Evolutionary conservation across 2,329 filamentous ascomycete species (phyloP).

Genomic region (Pseudomassariella vexata): DNA sequence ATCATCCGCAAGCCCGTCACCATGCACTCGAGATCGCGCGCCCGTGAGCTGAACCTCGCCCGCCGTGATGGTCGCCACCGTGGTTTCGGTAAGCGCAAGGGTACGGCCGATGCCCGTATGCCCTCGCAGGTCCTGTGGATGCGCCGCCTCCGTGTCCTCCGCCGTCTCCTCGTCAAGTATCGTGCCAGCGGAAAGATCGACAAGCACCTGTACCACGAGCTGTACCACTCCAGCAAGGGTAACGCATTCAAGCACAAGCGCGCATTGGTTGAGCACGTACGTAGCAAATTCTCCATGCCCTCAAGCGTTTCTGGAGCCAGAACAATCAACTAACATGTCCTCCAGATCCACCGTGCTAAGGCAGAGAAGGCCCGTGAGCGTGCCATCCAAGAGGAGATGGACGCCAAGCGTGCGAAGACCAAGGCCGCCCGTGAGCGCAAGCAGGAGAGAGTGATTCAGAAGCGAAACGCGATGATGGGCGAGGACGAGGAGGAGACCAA

Average conservation of each 20-base stretch:
- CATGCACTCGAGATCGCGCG: slow-evolving; percentile 97
- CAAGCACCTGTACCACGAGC: slow-evolving; percentile 99
- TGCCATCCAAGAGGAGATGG: slow-evolving; percentile 98
- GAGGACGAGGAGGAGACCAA: slow-evolving; percentile 57
- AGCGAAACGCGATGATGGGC: slow-evolving; percentile 80
- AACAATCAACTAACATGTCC: slow-evolving; percentile 12
- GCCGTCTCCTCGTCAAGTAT: slow-evolving; percentile 99
- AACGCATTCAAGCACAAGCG: slow-evolving; percentile 99
- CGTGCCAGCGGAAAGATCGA: slow-evolving; percentile 99
- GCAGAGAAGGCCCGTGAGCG: slow-evolving; percentile 97
- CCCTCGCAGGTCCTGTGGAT: slow-evolving; percentile 99
- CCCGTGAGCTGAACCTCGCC: slow-evolving; percentile 90
- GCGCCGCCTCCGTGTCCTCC: slow-evolving; percentile 98
- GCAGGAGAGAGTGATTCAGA: slow-evolving; percentile 83
- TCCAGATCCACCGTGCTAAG: slow-evolving; percentile 99
- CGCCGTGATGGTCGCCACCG: slow-evolving; percentile 95
- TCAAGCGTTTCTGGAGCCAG: neutral
- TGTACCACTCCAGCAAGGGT: slow-evolving; percentile 99
- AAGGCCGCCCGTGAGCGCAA: slow-evolving; percentile 99
- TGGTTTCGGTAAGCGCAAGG: slow-evolving; percentile 99
- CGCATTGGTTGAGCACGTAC: slow-evolving; percentile 98
- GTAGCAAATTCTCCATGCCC: slow-evolving; percentile 47
- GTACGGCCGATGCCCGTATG: slow-evolving; percentile 99
- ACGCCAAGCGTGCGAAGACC: slow-evolving; percentile 99
- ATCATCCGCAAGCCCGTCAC: slow-evolving; percentile 99